phyloP scores from a whole-genome alignment of 2,329 filamentous ascomycete species.

The Claviceps fusiformis region DNA sequence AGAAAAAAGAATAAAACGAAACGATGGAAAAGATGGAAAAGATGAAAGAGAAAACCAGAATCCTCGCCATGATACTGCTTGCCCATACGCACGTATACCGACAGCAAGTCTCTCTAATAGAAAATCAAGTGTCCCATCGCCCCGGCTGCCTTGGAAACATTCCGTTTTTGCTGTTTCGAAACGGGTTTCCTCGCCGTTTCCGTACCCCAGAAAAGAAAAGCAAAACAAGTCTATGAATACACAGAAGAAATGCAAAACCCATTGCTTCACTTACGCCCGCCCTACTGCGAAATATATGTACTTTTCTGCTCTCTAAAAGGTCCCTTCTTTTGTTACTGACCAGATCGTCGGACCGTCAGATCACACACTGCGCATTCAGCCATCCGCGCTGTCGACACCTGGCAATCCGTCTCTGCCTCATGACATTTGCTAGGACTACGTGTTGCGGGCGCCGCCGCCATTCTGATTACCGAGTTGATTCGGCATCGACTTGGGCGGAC shows the following conservation, averaged over 20 bases:
- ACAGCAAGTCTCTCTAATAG: neutral
- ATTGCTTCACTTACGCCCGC: neutral
- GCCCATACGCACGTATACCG: neutral
- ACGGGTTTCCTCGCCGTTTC: neutral
- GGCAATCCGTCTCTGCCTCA: conserved; percentile 6
- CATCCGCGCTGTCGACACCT: conserved; percentile 5
- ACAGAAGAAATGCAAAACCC: neutral
- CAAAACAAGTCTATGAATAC: neutral
- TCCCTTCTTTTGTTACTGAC: neutral
- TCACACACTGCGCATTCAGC: neutral
- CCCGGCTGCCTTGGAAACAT: neutral
- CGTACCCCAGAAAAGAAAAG: neutral
- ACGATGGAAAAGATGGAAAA: no score
- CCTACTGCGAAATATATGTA: no score
- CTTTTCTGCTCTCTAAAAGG: neutral
- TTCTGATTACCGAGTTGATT: conserved; percentile 10
- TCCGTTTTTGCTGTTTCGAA: neutral
- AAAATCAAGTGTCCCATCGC: neutral
- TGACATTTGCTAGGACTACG: conserved; percentile 2
- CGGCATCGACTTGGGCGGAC: conserved; percentile 18
- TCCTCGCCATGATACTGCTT: neutral
- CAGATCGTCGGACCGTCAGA: neutral
- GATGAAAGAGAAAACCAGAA: neutral
- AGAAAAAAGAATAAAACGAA: no score
- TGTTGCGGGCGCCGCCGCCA: conserved; percentile 2